Conservation (phyloP, 768 basidiomycete genomes). For the Leccinum disarticulatum region DNA sequence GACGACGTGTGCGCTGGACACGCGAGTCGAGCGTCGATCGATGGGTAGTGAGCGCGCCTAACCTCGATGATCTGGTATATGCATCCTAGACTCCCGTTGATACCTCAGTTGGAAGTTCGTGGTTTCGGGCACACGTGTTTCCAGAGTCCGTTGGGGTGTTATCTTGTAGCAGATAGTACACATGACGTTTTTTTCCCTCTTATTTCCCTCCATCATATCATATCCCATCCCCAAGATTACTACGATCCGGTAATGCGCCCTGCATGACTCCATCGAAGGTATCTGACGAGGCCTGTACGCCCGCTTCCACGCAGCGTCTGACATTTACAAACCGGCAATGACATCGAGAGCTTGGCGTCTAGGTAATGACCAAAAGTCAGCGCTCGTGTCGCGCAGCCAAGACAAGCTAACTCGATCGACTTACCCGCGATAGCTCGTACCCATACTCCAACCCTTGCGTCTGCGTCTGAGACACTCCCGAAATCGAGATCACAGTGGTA, state of each 20-base stretch:
- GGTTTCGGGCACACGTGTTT: background rate
- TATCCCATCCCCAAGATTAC: background rate
- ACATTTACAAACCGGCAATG: background rate
- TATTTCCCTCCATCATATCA: background rate
- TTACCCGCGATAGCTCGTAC: slow-evolving; percentile 5
- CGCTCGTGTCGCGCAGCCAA: background rate
- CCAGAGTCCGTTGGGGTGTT: background rate
- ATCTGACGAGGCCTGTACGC: slow-evolving; percentile 11
- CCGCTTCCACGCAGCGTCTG: background rate
- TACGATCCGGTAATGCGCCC: background rate
- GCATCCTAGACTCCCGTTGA: background rate
- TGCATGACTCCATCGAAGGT: background rate
- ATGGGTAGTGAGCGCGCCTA: background rate
- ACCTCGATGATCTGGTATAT: background rate
- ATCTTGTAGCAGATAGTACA: background rate
- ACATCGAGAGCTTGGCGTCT: slow-evolving; percentile 7
- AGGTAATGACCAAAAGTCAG: background rate
- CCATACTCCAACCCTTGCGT: background rate
- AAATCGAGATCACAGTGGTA: background rate
- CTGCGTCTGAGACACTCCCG: background rate
- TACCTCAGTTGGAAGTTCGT: background rate
- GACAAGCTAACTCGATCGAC: background rate
- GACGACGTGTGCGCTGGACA: background rate
- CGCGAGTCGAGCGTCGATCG: background rate
- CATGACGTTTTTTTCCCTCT: background rate